Evolutionary conservation across 2,329 filamentous ascomycete species (phyloP), one percentile per base, ranked within the genome.

Genomic region (Colletotrichum sp.): DNA sequence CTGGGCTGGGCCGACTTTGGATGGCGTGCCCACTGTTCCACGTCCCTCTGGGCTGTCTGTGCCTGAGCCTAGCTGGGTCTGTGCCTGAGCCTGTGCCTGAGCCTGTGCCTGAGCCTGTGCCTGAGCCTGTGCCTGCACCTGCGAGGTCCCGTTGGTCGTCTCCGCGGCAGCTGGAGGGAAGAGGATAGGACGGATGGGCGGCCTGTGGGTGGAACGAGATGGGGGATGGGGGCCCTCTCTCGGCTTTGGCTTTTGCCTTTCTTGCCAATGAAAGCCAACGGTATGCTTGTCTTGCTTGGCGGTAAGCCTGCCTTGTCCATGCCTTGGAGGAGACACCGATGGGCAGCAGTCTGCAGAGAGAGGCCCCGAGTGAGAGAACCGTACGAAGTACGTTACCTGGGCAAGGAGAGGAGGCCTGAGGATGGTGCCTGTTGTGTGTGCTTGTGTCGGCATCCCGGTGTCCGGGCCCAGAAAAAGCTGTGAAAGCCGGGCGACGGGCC

Each of bases 11-110:
- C 21, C 51, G 27, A 67, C 62, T 21, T 51, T 51, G 43, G 43
- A 71, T 54, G 54, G 70, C 70, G 70, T 73, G 31, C 57, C 57
- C 57, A 61, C 57, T 61, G 57, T 34, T 34, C 54, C 69, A 67
- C 57, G 62, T 62, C 33, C 59, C 59, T 62, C 59, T 36, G n/a
- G 66, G 54, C 18, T 66, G 64, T 66, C 64, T 66, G 64, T 66
- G 38, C 57, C 57, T 36, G 31, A 33, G 57, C 12, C 57, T 31
- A 27, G 57, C 29, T 58, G 62, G 21, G 24, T 24, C 38, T 33
- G 43, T 51, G 27, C 57, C 55, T 54, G 47, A 34, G 61, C 29
- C 38, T 47, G 68, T 51, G 69, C 57, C 64, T 69, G 21, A n/a
- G 27, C 57, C 55, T 58, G 8, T n/a, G 18, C 47, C 47, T 54